Conservation (phyloP, 306 rosid species). For the Benincasa hispida region DNA sequence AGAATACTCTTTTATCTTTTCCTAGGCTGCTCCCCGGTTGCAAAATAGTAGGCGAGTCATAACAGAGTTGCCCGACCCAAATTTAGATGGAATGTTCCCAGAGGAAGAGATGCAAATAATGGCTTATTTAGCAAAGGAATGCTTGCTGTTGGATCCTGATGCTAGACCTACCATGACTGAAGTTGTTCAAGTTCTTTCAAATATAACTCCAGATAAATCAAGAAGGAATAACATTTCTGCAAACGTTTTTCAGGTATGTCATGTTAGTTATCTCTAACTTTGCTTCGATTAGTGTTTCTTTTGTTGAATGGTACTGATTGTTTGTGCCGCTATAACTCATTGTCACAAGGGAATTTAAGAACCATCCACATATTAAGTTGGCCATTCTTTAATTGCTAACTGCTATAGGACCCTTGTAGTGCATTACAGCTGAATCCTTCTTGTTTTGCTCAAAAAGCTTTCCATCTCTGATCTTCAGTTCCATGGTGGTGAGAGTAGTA, state of each 20-base stretch:
- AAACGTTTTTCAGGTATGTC: constrained; percentile 51
- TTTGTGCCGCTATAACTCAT: neutral
- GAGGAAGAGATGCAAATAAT: constrained; percentile 78
- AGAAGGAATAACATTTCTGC: constrained; percentile 51
- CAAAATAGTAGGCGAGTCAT: constrained; percentile 55
- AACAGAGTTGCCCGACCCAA: constrained; percentile 55
- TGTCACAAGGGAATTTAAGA: neutral
- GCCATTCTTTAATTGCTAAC: neutral
- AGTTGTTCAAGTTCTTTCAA: constrained; percentile 83
- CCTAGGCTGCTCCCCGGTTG: constrained; percentile 68
- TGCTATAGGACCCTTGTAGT: neutral
- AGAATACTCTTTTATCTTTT: constrained; percentile 12
- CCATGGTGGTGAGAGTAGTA: neutral
- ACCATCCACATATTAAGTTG: neutral
- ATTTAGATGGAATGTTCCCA: constrained; percentile 57
- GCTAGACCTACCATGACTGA: constrained; percentile 90
- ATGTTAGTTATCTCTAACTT: neutral
- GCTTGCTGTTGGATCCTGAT: constrained; percentile 83
- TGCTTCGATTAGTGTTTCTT: neutral
- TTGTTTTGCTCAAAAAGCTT: neutral
- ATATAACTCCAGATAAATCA: constrained; percentile 59
- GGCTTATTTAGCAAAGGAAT: constrained; percentile 93
- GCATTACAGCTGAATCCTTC: neutral
- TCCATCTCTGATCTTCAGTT: neutral
- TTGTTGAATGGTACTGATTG: neutral